Evolutionary conservation across 2,329 filamentous ascomycete genomes (phyloP).

Genomic region (Verticillium isaacii): DNA sequence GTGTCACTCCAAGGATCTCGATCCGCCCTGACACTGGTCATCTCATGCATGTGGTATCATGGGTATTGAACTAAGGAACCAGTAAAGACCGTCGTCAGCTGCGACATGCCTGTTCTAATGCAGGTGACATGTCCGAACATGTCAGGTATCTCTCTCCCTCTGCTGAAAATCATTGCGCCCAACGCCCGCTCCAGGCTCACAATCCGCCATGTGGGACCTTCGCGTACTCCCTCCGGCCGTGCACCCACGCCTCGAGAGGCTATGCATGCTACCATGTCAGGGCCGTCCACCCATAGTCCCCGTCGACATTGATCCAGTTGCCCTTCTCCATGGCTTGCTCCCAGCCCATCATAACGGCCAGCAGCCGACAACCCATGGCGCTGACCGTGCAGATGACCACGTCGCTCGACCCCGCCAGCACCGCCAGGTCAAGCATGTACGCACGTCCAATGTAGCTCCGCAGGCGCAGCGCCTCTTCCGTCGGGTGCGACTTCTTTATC

Average conservation of each 20-base stretch:
- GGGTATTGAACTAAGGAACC: not conserved
- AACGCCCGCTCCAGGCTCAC: not conserved
- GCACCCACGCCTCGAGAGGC: not conserved
- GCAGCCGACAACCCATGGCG: constrained; percentile 64
- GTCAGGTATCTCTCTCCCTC: not conserved
- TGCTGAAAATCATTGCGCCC: not conserved
- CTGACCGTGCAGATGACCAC: constrained; percentile 73
- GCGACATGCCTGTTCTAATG: not conserved
- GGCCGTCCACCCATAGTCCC: constrained; percentile 57
- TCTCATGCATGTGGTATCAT: not conserved
- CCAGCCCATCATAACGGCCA: constrained; percentile 88
- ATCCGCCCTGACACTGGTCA: not conserved
- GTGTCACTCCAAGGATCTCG: not conserved
- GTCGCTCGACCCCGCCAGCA: constrained; percentile 65
- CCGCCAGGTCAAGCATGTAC: constrained; percentile 75
- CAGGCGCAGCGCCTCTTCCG: constrained; percentile 56
- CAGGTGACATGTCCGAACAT: not conserved
- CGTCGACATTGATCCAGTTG: constrained; percentile 78
- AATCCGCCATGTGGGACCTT: not conserved
- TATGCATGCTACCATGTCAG: constrained; percentile 25
- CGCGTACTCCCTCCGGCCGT: not conserved
- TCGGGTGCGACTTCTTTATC: constrained; percentile 29
- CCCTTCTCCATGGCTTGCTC: constrained; percentile 56
- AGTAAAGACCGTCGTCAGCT: not conserved
- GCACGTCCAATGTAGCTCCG: constrained; percentile 73